These are phyloP conservation scores for Ganoderma lingzhi DNA, from an alignment of 1,284 basidiomycete genomes.

Conservation along the genomic window DNA sequence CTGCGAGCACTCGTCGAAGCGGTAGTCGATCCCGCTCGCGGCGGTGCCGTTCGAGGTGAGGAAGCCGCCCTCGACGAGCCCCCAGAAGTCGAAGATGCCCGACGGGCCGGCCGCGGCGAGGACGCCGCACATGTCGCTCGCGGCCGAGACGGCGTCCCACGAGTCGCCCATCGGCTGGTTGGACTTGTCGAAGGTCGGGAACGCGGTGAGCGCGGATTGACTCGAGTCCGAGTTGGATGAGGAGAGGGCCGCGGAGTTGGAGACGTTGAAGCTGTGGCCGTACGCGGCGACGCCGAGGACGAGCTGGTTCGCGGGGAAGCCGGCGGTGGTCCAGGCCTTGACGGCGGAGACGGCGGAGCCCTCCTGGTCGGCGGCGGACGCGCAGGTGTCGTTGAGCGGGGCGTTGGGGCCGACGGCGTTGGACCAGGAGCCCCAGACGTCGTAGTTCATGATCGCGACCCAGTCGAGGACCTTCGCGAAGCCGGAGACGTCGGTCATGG, in stretches of 20 bases:
- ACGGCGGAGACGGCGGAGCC: constrained; percentile 75
- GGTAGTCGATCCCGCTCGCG: constrained; percentile 48
- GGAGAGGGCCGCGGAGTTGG: constrained; percentile 42
- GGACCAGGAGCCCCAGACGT: constrained; percentile 68
- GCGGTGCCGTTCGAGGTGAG: constrained; percentile 47
- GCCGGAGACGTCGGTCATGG: constrained; percentile 61
- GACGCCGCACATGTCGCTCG: constrained; percentile 50
- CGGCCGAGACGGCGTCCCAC: constrained; percentile 46
- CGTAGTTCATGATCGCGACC: constrained; percentile 80
- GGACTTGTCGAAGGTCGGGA: constrained; percentile 48
- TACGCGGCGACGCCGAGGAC: constrained; percentile 72
- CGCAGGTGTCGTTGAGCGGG: constrained; percentile 69
- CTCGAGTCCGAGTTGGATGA: constrained; percentile 23
- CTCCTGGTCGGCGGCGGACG: constrained; percentile 56
- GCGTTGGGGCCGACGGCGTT: constrained; percentile 68
- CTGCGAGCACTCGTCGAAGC: constrained; percentile 56
- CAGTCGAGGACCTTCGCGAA: constrained; percentile 72
- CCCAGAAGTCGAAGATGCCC: constrained; percentile 52
- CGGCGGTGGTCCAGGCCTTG: constrained; percentile 65
- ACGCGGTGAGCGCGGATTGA: constrained; percentile 42
- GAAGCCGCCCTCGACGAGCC: constrained; percentile 50
- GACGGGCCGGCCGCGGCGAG: constrained; percentile 39
- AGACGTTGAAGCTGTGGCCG: constrained; percentile 54
- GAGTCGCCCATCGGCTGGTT: constrained; percentile 51
- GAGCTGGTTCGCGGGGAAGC: constrained; percentile 69